Percentiles rank a stretch among this genome's conserved stretches.
Conservation (phyloP, 257 asterid genomes). For the Lycium barbarum region DNA sequence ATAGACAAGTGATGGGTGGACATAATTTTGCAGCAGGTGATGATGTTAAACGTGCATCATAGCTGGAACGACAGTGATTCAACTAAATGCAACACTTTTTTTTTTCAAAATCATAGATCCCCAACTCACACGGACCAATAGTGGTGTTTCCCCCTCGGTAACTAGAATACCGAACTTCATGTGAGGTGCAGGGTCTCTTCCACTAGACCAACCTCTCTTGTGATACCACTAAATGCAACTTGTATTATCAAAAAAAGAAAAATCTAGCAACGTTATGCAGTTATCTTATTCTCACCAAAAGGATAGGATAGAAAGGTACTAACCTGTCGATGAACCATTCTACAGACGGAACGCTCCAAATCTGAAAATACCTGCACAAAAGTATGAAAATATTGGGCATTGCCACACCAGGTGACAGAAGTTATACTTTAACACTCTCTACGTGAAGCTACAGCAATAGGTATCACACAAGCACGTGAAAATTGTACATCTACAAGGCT, state of each 20-base stretch:
- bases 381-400: neutral
- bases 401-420: slow-evolving; percentile 18
- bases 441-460: slow-evolving; percentile 1
- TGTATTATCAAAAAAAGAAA: slow-evolving; percentile 15
- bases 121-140: neutral
- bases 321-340: slow-evolving; percentile 99
- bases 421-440: neutral
- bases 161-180: slow-evolving; percentile 12
- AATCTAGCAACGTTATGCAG: slow-evolving; percentile 22
- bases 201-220: slow-evolving; percentile 21
- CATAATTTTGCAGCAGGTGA: slow-evolving; percentile 14
- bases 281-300: slow-evolving; percentile 21
- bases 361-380: slow-evolving; percentile 89
- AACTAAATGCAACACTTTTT: neutral
- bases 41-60: neutral
- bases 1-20: slow-evolving; percentile 12
- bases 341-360: slow-evolving; percentile 98
- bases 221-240: slow-evolving; percentile 21
- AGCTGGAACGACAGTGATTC: neutral
- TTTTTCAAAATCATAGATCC: neutral
- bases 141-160: neutral
- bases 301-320: slow-evolving; percentile 31
- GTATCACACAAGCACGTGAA: slow-evolving; percentile 24
- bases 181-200: slow-evolving; percentile 1
- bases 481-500: slow-evolving; percentile 22